A percentile compares a stretch with the other conserved stretches of the same genome.
These are phyloP conservation scores for Durotheca rogersii DNA, from an alignment of 495 filamentous ascomycete genomes.

Conservation along the genomic window DNA sequence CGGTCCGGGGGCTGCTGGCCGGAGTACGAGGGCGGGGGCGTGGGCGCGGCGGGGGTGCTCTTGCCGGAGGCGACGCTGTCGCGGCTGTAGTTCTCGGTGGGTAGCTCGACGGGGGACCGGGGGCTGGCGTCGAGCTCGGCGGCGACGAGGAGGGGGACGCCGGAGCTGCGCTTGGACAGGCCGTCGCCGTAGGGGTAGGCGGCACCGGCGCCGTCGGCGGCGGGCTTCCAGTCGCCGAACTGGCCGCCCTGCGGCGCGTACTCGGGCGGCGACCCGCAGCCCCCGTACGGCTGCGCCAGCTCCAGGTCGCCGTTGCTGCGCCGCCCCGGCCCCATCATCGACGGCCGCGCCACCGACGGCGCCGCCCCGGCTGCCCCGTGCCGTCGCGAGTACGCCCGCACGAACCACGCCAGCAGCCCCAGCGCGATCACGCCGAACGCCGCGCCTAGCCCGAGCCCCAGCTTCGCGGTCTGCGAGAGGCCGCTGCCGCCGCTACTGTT, in stretches of 20 bases:
- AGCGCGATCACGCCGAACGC: slow-evolving; percentile 18
- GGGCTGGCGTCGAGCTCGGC: slow-evolving; percentile 16
- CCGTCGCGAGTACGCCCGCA: slow-evolving; percentile 29
- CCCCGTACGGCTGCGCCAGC: slow-evolving; percentile 14
- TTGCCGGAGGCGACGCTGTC: too few relatives aligned
- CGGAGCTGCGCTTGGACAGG: slow-evolving; percentile 13
- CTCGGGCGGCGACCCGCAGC: not conserved
- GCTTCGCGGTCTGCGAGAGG: slow-evolving; percentile 15
- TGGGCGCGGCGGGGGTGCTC: too few relatives aligned
- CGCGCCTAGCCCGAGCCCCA: slow-evolving; percentile 24
- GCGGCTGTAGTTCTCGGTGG: slow-evolving; percentile 2
- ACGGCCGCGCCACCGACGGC: slow-evolving; percentile 11
- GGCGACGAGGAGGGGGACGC: slow-evolving; percentile 21
- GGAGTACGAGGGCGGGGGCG: too few relatives aligned
- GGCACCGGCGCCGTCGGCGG: slow-evolving; percentile 5
- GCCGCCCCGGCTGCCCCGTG: too few relatives aligned
- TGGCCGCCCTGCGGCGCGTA: slow-evolving; percentile 32
- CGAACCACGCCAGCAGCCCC: slow-evolving; percentile 28
- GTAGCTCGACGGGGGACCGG: slow-evolving; percentile 25
- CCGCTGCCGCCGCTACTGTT: not conserved
- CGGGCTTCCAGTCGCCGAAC: slow-evolving; percentile 19
- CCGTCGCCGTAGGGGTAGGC: slow-evolving; percentile 16
- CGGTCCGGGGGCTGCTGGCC: too few relatives aligned
- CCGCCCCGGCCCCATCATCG: not conserved
- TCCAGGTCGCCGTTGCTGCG: slow-evolving; percentile 19